Evolutionary conservation across 495 filamentous ascomycete genomes (phyloP), one percentile per base, ranked within the genome.

Genomic region (Daldinia concentrica): DNA sequence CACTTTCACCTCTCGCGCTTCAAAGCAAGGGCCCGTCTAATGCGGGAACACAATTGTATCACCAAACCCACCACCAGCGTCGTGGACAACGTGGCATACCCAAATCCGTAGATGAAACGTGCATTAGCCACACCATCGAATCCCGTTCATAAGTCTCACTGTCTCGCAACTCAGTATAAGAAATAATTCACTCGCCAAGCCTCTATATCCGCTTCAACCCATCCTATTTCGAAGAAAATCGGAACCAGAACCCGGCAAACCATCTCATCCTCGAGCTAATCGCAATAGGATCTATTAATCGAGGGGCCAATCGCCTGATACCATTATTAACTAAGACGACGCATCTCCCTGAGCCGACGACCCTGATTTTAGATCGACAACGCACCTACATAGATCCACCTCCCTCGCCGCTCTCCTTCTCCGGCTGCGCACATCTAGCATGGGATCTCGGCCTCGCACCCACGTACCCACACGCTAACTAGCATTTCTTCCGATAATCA

Each of bases 11-110:
- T 22, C 19, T 60, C 43, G 43, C 34, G 14, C 36, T 45, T 68
- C 41, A 51, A 64, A 73, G 71, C 71, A 69, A 73, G 71, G 71
- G 51, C 71, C 71, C 66, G 71, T 68, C 41, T 58, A 27, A 58
- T 45, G 58, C 62, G 15, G 70, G 41, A 61, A 52, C 57, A 62
- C 61, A 65, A 41, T 57, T 64, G 69, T 73, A 54, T 55, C 43
- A 73, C 70, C 57, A 68, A 57, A 56, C 50, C 58, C 66, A 57
- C 57, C 9, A 58, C 50, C 57, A 62, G 52, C 62, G 61, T 30
- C 29, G 56, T 55, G 51, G 62, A 65, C 57, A 72, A 62, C 59
- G 64, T 72, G 50, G 62, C 50, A 65, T 70, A 27, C 45, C 19
- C 51, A 50, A 51, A 58, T 37, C 55, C 62, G 30, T 39, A 71